These are phyloP conservation scores for Chlamydomonas sphaeroides DNA, from an alignment of 139 green algal species.

Conservation along the genomic window DNA sequence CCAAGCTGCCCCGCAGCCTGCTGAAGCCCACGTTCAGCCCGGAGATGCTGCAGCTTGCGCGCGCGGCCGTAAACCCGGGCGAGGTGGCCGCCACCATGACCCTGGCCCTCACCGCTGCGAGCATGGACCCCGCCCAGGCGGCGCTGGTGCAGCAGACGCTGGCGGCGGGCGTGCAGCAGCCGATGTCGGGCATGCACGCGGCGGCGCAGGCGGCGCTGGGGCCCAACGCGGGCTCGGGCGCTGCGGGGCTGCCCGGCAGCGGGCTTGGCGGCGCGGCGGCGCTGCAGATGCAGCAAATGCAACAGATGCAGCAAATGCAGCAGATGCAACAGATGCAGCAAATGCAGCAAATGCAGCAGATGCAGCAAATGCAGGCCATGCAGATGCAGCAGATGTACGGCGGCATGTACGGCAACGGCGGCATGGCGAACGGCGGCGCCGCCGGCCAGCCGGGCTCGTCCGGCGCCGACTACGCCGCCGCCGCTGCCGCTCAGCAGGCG, in stretches of 20 bases:
- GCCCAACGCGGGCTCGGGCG: not conserved
- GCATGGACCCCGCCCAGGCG: conserved; percentile 20
- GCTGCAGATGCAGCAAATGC: not conserved
- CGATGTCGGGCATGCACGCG: not conserved
- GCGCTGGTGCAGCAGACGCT: conserved; percentile 20
- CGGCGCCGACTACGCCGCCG: too few species aligned
- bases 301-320: not conserved
- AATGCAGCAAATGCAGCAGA: not conserved
- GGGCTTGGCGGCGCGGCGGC: conserved; percentile 11
- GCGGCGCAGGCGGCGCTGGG: not conserved
- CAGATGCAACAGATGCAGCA: conserved; percentile 15
- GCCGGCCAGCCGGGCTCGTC: not conserved
- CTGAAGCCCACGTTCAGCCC: conserved; percentile 29
- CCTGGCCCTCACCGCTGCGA: conserved; percentile 25
- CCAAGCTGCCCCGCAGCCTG: conserved; percentile 33
- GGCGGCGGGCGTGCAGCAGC: not conserved
- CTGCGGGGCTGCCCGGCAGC: not conserved
- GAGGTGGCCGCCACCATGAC: conserved; percentile 43
- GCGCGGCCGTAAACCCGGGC: conserved; percentile 16
- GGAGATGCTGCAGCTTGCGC: conserved; percentile 24
- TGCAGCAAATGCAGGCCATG: not conserved
- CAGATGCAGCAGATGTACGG: conserved; percentile 13
- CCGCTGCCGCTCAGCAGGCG: too few species aligned
- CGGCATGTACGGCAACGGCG: not conserved
- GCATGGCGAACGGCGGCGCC: not conserved